A percentile compares a stretch with the other conserved stretches of the same genome.
Conservation (phyloP, 2,329 filamentous ascomycete species). For the Pseudopyricularia cyperi region DNA sequence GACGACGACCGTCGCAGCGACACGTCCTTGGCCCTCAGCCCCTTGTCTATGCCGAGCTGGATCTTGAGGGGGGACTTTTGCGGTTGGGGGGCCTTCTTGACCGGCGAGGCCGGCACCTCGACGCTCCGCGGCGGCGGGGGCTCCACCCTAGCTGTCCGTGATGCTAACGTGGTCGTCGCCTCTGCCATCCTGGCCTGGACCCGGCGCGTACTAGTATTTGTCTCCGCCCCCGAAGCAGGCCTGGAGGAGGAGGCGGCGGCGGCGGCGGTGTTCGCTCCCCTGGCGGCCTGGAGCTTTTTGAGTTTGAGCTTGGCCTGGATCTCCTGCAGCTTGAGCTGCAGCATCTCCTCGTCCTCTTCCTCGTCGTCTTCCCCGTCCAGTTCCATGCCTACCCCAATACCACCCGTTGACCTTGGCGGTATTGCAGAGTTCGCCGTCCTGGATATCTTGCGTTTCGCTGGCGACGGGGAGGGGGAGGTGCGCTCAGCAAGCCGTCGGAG, state of each 20-base stretch:
- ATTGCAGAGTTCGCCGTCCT: conserved; percentile 11
- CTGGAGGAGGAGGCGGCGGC: not conserved
- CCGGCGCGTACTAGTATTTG: not conserved
- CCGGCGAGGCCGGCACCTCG: conserved; percentile 65
- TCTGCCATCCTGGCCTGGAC: not conserved
- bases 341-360: conserved; percentile 66
- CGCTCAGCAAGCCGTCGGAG: conserved; percentile 55
- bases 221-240: not conserved
- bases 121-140: conserved; percentile 20
- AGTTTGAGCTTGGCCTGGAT: conserved; percentile 81
- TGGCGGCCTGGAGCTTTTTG: conserved; percentile 68
- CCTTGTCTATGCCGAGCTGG: conserved; percentile 80
- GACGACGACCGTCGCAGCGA: conserved; percentile 38
- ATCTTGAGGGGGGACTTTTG: conserved; percentile 69
- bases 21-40: conserved; percentile 64
- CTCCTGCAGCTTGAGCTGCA: conserved; percentile 74
- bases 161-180: not conserved
- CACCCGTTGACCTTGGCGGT: conserved; percentile 9
- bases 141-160: not conserved
- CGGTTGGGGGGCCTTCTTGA: conserved; percentile 39
- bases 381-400: conserved; percentile 9
- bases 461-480: conserved; percentile 56
- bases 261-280: conserved; percentile 19
- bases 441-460: conserved; percentile 36
- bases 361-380: conserved; percentile 25